A percentile compares a stretch with the other conserved stretches of the same genome.
phyloP scores from a whole-genome alignment of 2,329 filamentous ascomycete species.

The Alternaria alternata region DNA sequence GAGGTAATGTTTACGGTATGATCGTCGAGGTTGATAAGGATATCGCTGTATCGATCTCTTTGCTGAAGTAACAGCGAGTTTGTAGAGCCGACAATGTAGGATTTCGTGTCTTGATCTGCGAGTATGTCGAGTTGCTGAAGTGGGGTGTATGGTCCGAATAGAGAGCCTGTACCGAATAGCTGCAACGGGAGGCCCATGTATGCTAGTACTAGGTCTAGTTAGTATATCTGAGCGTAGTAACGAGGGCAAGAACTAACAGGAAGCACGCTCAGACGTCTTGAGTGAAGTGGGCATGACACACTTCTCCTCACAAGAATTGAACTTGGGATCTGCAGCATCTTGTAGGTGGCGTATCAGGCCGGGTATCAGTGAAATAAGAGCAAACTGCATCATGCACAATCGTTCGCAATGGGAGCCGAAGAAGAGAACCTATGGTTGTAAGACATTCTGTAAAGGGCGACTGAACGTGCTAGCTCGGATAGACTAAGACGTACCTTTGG shows the following conservation, averaged over 20 bases:
- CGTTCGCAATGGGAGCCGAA: slow-evolving; percentile 96
- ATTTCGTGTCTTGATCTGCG: slow-evolving; percentile 93
- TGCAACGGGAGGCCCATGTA: slow-evolving; percentile 97
- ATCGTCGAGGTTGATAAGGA: slow-evolving; percentile 95
- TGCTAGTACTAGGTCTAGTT: slow-evolving; percentile 68
- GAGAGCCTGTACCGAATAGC: slow-evolving; percentile 93
- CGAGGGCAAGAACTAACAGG: slow-evolving; percentile 57
- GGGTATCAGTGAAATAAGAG: slow-evolving; percentile 92
- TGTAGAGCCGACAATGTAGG: slow-evolving; percentile 95
- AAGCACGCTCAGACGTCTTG: slow-evolving; percentile 89
- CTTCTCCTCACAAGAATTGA: slow-evolving; percentile 81
- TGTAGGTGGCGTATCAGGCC: slow-evolving; percentile 90
- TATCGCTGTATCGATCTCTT: slow-evolving; percentile 93
- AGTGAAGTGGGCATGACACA: slow-evolving; percentile 82
- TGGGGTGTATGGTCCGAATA: slow-evolving; percentile 96
- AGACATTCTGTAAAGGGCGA: slow-evolving; percentile 11
- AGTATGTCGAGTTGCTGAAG: slow-evolving; percentile 94
- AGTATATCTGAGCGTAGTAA: background rate
- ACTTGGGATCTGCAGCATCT: slow-evolving; percentile 92
- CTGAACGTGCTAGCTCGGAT: background rate
- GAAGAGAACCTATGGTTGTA: slow-evolving; percentile 81
- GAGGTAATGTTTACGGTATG: slow-evolving; percentile 85
- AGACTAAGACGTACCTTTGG: slow-evolving; percentile 73
- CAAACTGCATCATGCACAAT: slow-evolving; percentile 98
- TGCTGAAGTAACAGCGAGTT: slow-evolving; percentile 94